Conservation (phyloP, 768 basidiomycete genomes). For the Russula dissimulans region DNA sequence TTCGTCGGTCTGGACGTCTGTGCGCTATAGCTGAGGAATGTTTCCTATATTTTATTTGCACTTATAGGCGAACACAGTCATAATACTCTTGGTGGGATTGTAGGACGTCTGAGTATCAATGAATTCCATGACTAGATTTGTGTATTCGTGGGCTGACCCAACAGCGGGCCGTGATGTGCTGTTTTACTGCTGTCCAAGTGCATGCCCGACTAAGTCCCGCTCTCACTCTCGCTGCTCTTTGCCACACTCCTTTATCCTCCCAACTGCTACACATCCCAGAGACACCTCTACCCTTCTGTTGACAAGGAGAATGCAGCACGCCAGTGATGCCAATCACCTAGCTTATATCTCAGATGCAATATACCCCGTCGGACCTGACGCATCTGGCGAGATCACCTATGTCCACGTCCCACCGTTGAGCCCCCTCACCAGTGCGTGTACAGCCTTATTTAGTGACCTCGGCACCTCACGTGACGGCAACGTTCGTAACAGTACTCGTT, state of each 20-base stretch:
- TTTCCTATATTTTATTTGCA: constrained; percentile 16
- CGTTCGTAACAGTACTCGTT: neutral
- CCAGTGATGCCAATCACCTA: constrained; percentile 2
- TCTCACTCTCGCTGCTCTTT: neutral
- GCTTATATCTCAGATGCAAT: constrained; percentile 2
- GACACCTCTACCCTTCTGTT: neutral
- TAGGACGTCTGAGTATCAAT: constrained; percentile 10
- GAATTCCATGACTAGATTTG: constrained; percentile 12
- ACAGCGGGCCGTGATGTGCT: neutral
- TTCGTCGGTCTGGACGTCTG: neutral
- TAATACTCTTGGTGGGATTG: neutral
- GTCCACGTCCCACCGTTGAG: constrained; percentile 7
- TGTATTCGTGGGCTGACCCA: constrained; percentile 11
- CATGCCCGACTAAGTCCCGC: neutral
- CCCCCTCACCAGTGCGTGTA: constrained; percentile 7
- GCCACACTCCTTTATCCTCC: neutral
- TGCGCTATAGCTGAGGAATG: constrained; percentile 3
- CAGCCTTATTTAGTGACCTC: neutral
- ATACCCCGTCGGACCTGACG: constrained; percentile 13
- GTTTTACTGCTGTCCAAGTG: neutral
- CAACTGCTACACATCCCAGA: neutral
- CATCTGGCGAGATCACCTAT: constrained; percentile 3
- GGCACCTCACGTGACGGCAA: neutral
- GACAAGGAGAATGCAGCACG: constrained; percentile 1
- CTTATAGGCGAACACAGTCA: constrained; percentile 5